phyloP scores from a whole-genome alignment of 176 grass and related monocot species.

The Triticum urartu region DNA sequence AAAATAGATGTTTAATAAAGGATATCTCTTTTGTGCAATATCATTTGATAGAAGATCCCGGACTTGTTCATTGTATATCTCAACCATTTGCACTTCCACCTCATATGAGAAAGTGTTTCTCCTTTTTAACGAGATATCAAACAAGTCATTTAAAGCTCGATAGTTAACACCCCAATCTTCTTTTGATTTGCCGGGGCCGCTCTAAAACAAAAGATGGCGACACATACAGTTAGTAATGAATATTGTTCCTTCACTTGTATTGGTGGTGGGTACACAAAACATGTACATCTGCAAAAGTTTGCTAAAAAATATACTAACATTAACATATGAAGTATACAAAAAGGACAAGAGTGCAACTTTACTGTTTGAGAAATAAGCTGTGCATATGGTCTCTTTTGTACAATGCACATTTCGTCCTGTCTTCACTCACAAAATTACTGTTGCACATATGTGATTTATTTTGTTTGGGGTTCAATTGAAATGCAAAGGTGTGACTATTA shows the following conservation, averaged over 20 bases:
- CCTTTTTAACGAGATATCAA: conserved; percentile 80
- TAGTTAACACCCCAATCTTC: conserved; percentile 99
- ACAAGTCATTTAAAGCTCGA: conserved; percentile 94
- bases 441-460: not conserved
- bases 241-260: not conserved
- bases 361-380: not conserved
- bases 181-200: conserved; percentile 86
- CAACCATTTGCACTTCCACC: conserved; percentile 98
- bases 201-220: conserved; percentile 49
- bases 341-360: not conserved
- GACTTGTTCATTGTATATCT: conserved; percentile 99
- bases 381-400: not conserved
- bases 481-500: not conserved
- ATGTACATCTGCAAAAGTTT: not conserved
- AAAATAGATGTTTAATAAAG: conserved; percentile 36
- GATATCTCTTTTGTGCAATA: conserved; percentile 96
- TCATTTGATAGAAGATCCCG: conserved; percentile 90
- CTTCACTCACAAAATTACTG: not conserved
- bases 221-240: conserved; percentile 21
- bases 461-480: not conserved
- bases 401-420: not conserved
- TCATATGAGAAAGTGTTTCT: conserved; percentile 87
- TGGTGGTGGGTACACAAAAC: not conserved
- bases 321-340: not conserved
- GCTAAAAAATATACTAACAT: not conserved